Base-by-base conservation (phyloP, 306 rosid species). In the Cicer cuneatum region DNA sequence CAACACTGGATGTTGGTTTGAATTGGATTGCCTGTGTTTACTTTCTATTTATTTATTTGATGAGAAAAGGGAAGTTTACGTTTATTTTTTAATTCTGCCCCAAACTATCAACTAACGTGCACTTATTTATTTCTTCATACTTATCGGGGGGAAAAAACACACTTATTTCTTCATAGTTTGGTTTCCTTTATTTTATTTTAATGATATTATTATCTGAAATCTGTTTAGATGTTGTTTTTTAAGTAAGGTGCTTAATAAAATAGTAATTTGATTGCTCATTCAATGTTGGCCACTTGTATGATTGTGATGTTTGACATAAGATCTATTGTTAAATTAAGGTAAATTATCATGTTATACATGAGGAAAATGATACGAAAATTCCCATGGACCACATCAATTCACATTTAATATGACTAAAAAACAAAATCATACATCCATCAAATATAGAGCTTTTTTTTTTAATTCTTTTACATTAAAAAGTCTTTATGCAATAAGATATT, bases 201-300 rank as follows among this genome's bases (percentile, higher is more conserved):
- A 43, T 68, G 48, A 48, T 59, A 45, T 8, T 66, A 46, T 66
- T 63, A 68, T 29, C 12, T 38, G 6, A 52, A 21, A 6, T 24
- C 14, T 24, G 4, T 52, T 81, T 77, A 47, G 73, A 71, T 74
- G 81, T 73, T 82, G 82, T 82, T 83, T 83, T 77, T 74, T 14
- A 65, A 58, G 89, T 80, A 73, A 82, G 86, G 71, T 72, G 53
- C 54, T 12, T 41, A 39, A 66, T 49, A 63, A 49, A 70, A 10
- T 66, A 71, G 46, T 40, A 41, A 42, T 76, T 21, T 7, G 29
- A 38, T 7, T 35, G n/a, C 52, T 56, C 37, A 10, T 76, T 71
- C 76, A 45, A 56, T 19, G 80, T 73, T 42, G 67, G 81, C 88
- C 84, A 77, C 71, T 52, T 80, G 77, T 43, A 43, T 33, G 66